Evolutionary conservation across 352 stramenopile genomes (phyloP), one percentile per base, ranked within the genome.

Genomic region (Pythium biforme): DNA sequence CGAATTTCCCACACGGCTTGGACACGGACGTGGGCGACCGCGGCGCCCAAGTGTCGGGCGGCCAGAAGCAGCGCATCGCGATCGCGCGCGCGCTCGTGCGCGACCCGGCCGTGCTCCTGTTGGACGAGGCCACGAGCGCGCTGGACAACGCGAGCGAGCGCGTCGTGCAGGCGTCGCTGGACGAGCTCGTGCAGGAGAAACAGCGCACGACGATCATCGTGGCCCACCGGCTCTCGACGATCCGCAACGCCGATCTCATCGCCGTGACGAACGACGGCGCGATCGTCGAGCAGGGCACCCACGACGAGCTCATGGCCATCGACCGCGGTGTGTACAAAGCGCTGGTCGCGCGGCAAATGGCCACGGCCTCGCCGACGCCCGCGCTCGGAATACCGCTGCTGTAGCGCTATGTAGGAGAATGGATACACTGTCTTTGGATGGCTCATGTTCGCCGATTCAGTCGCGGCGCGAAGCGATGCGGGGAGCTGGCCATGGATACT

Each of bases 241-340:
- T 97, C 46, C 72, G 72, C n/a, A 87, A 97, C 55, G 84, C 83
- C 45, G 90, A 98, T 70, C 70, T 89, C 37, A 98, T 98, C 54
- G 81, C 90, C 41, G 90, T 98, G 25, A 14, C n/a, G 37, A 43
- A 14, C 37, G 37, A 14, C 37, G 37, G 37, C 37, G n/a, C 19
- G 37, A 43, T 43, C 37, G 37, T 14, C 37, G 37, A 43, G 37
- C 37, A 43, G 37, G 37, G 37, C 37, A 43, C 37, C 9, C 37
- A 43, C 37, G 37, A 10, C 37, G 37, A 43, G 37, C 37, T 43
- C 29, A 63, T 97, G 29, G n/a, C 27, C 17, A 58, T 70, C 23
- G 39, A 40, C 10, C 52, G 68, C 56, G 67, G 67, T 17, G 29
- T 64, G 8, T 74, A 71, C 58, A 55, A 58, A n/a, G 20, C 56